phyloP scores from a whole-genome alignment of 108 stramenopile species.

The Pseudonitzschia multiseries region DNA sequence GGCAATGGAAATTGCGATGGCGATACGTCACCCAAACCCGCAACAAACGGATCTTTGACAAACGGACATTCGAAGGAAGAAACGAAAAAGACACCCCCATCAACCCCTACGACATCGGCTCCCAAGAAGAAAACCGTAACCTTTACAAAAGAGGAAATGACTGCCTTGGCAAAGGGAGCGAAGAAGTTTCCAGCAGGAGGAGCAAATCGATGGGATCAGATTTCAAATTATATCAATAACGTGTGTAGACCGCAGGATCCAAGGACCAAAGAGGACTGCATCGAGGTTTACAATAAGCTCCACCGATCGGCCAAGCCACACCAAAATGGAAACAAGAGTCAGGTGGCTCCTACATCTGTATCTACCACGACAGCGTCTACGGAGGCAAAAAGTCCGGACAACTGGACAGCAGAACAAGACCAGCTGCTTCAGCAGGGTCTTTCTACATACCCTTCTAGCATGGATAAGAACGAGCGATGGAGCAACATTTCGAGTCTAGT shows the following conservation, averaged over 20 bases:
- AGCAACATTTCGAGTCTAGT: slow-evolving; percentile 84
- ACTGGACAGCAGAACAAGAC: slow-evolving; percentile 94
- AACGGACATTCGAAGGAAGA: slow-evolving; percentile 7
- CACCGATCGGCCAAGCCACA: slow-evolving; percentile 35
- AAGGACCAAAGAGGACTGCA: slow-evolving; percentile 94
- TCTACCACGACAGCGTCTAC: slow-evolving; percentile 5
- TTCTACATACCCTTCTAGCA: slow-evolving; percentile 76
- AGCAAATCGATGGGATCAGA: slow-evolving; percentile 93
- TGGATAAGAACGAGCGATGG: slow-evolving; percentile 99
- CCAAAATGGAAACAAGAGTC: slow-evolving; percentile 1
- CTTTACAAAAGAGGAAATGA: slow-evolving; percentile 91
- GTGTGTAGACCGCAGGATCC: slow-evolving; percentile 68
- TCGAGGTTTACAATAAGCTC: slow-evolving; percentile 84
- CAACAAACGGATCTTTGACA: background rate
- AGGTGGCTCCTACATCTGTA: background rate
- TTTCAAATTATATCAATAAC: slow-evolving; percentile 90
- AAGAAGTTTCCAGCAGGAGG: slow-evolving; percentile 94
- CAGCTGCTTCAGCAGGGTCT: slow-evolving; percentile 86
- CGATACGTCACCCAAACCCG: background rate
- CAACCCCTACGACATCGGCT: background rate
- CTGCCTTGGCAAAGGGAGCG: slow-evolving; percentile 90
- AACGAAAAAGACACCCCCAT: background rate
- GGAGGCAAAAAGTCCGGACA: slow-evolving; percentile 10
- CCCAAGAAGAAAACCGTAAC: slow-evolving; percentile 48
- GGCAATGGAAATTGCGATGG: background rate